Conservation (phyloP, 2,329 filamentous ascomycete species). For the Colletotrichum sublineola region DNA sequence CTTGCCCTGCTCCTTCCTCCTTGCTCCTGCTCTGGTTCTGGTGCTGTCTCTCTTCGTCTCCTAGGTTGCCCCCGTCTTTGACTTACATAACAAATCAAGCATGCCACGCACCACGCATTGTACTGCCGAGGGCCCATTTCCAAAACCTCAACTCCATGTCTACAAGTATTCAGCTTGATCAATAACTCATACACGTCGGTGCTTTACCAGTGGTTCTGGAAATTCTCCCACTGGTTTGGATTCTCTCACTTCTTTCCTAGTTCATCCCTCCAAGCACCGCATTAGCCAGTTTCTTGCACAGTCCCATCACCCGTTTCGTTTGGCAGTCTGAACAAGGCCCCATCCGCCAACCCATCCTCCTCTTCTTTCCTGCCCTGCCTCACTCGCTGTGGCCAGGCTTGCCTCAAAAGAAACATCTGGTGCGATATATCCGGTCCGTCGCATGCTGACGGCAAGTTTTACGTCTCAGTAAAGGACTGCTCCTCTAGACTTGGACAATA, state of each 20-base stretch:
- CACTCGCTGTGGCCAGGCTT: not conserved
- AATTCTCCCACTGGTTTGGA: conserved; percentile 13
- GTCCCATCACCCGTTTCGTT: conserved; percentile 9
- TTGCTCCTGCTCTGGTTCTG: conserved; percentile 6
- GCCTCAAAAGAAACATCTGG: conserved; percentile 12
- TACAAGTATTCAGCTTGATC: conserved; percentile 37
- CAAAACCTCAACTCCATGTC: conserved; percentile 40
- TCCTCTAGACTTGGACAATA: not conserved
- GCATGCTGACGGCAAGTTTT: conserved; percentile 10
- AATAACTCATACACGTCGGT: conserved; percentile 34
- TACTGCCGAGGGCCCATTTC: conserved; percentile 34
- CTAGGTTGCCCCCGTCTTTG: conserved; percentile 38
- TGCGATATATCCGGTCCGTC: not conserved
- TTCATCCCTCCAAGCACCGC: conserved; percentile 14
- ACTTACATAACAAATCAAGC: conserved; percentile 43
- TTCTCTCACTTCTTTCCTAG: conserved; percentile 16
- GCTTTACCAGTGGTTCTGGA: conserved; percentile 13
- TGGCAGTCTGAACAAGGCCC: conserved; percentile 10
- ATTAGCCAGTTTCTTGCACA: not conserved
- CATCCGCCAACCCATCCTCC: conserved; percentile 3
- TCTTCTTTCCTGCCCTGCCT: not conserved
- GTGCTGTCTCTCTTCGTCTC: conserved; percentile 33
- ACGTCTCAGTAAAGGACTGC: not conserved
- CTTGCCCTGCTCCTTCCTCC: conserved; percentile 7
- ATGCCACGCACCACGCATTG: conserved; percentile 42